These are phyloP conservation scores for Jaapia argillacea DNA, from an alignment of 768 basidiomycete species.

Conservation along the genomic window DNA sequence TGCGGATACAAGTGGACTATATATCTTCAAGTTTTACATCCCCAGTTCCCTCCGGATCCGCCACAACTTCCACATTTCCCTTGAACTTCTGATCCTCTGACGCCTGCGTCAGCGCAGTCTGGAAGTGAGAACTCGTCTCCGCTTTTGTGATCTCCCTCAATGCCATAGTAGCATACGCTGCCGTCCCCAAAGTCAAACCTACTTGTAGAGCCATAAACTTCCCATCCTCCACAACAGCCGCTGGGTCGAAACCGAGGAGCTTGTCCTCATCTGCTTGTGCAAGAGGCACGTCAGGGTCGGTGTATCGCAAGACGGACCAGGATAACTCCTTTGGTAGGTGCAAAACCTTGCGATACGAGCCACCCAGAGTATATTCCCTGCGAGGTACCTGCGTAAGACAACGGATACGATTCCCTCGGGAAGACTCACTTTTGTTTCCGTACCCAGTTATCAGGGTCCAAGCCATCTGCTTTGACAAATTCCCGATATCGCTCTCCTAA, in stretches of 20 bases:
- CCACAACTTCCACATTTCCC: conserved; percentile 30
- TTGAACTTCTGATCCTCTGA: conserved; percentile 80
- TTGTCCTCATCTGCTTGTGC: conserved; percentile 95
- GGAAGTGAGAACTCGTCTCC: conserved; percentile 89
- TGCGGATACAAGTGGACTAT: too few relatives aligned
- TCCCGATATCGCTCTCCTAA: conserved; percentile 83
- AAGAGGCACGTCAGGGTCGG: conserved; percentile 85
- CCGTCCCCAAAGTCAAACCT: conserved; percentile 74
- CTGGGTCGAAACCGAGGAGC: conserved; percentile 71
- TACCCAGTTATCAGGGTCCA: conserved; percentile 84
- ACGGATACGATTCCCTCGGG: too few relatives aligned
- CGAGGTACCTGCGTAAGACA: neutral
- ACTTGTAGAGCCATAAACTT: conserved; percentile 87
- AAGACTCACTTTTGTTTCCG: conserved; percentile 75
- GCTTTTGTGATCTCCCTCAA: conserved; percentile 91
- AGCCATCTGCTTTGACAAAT: conserved; percentile 75
- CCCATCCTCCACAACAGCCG: conserved; percentile 57
- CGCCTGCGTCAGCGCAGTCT: conserved; percentile 64
- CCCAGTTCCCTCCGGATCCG: conserved; percentile 15
- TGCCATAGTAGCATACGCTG: conserved; percentile 98
- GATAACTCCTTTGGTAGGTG: conserved; percentile 75
- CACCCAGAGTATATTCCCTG: conserved; percentile 88
- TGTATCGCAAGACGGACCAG: conserved; percentile 81
- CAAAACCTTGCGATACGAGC: conserved; percentile 88
- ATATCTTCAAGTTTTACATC: neutral